A percentile compares a stretch with the other conserved stretches of the same genome.
phyloP scores from a whole-genome alignment of 768 basidiomycete genomes.

The Hemileccinum rubropunctum region DNA sequence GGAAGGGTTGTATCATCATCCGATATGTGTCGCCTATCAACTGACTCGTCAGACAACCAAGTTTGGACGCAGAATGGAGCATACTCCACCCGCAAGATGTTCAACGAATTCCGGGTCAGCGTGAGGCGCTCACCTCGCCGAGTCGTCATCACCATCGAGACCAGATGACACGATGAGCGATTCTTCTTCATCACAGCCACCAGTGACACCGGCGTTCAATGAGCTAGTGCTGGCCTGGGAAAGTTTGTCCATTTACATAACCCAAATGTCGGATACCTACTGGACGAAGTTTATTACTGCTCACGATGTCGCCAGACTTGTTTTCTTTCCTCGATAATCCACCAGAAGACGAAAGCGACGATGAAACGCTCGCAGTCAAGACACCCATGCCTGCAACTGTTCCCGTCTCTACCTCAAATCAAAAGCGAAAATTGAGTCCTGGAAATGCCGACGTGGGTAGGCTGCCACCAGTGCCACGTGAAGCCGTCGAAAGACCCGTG shows the following conservation, averaged over 20 bases:
- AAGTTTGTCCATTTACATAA: slow-evolving; percentile 8
- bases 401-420: slow-evolving; percentile 5
- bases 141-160: no score
- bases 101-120: no score
- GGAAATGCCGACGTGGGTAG: slow-evolving; percentile 1
- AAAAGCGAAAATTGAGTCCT: slow-evolving; percentile 26
- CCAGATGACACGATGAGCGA: no score
- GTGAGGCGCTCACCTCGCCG: no score
- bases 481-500: slow-evolving; percentile 32
- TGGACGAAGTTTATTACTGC: neutral
- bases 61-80: no score
- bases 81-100: no score
- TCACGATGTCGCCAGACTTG: slow-evolving; percentile 27
- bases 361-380: slow-evolving; percentile 13
- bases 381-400: neutral
- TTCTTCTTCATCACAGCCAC: no score
- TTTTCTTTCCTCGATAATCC: slow-evolving; percentile 31
- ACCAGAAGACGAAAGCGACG: slow-evolving; percentile 26
- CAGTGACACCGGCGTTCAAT: no score
- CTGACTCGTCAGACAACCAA: no score
- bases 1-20: no score
- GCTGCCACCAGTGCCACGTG: slow-evolving; percentile 13
- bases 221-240: neutral
- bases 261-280: neutral
- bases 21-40: no score